These are phyloP conservation scores for Amauroascus niger DNA, from an alignment of 2,329 filamentous ascomycete species.

Conservation along the genomic window DNA sequence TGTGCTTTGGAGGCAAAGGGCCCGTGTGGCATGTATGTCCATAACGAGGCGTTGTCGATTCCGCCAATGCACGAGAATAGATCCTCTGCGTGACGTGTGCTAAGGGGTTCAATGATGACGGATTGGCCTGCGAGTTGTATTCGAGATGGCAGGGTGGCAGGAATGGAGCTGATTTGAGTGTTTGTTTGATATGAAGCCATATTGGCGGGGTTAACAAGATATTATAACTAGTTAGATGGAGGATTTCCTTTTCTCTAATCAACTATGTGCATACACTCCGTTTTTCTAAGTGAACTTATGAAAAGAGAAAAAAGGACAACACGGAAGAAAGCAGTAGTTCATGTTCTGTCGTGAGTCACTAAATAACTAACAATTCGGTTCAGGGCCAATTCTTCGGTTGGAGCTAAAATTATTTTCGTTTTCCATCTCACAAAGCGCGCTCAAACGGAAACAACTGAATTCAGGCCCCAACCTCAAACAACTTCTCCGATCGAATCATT, in stretches of 20 bases:
- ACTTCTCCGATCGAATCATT: too few species aligned
- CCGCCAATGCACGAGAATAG: conserved; percentile 26
- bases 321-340: too few species aligned
- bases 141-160: background rate
- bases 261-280: too few species aligned
- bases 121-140: conserved; percentile 19
- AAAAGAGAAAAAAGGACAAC: too few species aligned
- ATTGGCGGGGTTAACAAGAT: background rate
- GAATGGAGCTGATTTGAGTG: background rate
- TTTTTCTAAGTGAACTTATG: too few species aligned
- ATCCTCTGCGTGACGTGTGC: conserved; percentile 23
- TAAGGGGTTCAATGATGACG: conserved; percentile 24
- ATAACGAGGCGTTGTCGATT: conserved; percentile 25
- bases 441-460: background rate
- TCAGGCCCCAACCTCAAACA: too few species aligned
- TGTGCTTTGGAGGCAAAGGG: conserved; percentile 27
- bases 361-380: too few species aligned
- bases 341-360: too few species aligned
- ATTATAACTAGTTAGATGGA: background rate
- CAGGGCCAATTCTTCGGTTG: too few species aligned
- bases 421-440: too few species aligned
- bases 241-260: background rate
- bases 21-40: conserved; percentile 35
- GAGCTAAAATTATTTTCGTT: too few species aligned
- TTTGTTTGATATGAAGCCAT: background rate